Evolutionary conservation across 371 early-diverging fungal species (phyloP), one percentile per base, ranked within the genome.

Genomic region (Funneliformis caledonium): DNA sequence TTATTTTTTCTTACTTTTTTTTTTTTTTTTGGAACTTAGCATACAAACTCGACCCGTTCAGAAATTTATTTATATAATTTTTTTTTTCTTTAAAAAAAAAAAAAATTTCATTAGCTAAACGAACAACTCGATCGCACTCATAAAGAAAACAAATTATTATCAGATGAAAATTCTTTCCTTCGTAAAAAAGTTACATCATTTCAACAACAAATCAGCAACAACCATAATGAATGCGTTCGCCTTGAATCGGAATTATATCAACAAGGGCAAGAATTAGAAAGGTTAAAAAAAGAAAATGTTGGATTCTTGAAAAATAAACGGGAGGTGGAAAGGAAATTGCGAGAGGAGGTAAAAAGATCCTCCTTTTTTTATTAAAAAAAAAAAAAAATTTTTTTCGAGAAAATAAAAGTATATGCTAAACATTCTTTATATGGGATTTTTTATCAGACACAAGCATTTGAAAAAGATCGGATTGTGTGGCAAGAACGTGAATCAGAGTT

Each of bases 241-340:
- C 43, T 80, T 60, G 80, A 80, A 52, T 33, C 60, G 5, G 80
- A 80, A 72, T 72, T 80, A 42, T 80, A 80, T 80, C 70, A 80
- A 47, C 50, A 72, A 56, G 42, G 19, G 31, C 80, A 80, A 47
- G 80, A 80, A 67, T 26, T 72, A 11, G 80, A 80, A 56, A 33
- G 80, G 14, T 16, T 80, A 50, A 80, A 59, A 48, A 80, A 80
- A 67, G 80, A 80, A 56, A 80, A 80, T 69, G 56, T 45, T n/a
- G 47, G 37, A 2, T 80, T 52, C 37, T 70, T 72, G 60, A 80
- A 80, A 48, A 72, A 80, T 22, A 80, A 80, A 60, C 69, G 80
- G 2, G 80, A 80, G 50, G 50, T 65, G 12, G 80, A 80, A 72
- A 68, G 62, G 26, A 80, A 80, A 61, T 70, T 80, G 33, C 31